Conservation (phyloP, 345 rosid species). For the Hirschfeldia incana region DNA sequence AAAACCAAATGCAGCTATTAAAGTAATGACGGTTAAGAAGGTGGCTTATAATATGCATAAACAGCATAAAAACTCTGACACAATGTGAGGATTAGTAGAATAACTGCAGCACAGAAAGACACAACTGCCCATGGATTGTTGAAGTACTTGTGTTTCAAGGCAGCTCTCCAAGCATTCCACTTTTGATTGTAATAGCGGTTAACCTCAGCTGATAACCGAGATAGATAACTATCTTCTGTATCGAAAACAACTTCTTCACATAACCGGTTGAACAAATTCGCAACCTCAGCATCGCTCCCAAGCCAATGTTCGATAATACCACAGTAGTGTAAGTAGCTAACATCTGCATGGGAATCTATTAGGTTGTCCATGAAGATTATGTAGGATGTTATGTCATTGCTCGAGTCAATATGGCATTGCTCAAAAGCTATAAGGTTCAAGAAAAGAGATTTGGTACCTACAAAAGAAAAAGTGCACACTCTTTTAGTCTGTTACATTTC, state of each 20-base stretch:
- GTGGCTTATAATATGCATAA: not conserved
- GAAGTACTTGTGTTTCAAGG: slow-evolving; percentile 74
- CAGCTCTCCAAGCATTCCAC: slow-evolving; percentile 89
- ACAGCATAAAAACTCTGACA: slow-evolving; percentile 63
- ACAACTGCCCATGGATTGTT: slow-evolving; percentile 77
- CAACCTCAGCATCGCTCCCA: slow-evolving; percentile 82
- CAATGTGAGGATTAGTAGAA: slow-evolving; percentile 64
- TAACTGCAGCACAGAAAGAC: slow-evolving; percentile 68
- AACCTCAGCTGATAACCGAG: slow-evolving; percentile 61
- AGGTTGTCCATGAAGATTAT: slow-evolving; percentile 40
- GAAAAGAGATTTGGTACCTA: slow-evolving; percentile 56
- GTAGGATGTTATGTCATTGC: not conserved
- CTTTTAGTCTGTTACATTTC: not conserved
- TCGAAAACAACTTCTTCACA: slow-evolving; percentile 90
- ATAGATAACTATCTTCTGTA: slow-evolving; percentile 63
- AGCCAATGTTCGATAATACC: slow-evolving; percentile 90
- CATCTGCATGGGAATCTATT: slow-evolving; percentile 78
- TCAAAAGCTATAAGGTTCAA: not conserved
- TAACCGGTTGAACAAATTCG: slow-evolving; percentile 76
- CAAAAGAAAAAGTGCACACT: not conserved
- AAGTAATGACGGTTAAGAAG: not conserved
- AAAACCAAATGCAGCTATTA: not conserved
- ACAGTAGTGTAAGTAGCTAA: slow-evolving; percentile 68
- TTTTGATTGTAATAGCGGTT: slow-evolving; percentile 63
- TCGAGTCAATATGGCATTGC: not conserved